Percentiles rank a stretch among this genome's conserved stretches.
phyloP scores from a whole-genome alignment of 805 yeast species.

The Hanseniaspora nectarophila region DNA sequence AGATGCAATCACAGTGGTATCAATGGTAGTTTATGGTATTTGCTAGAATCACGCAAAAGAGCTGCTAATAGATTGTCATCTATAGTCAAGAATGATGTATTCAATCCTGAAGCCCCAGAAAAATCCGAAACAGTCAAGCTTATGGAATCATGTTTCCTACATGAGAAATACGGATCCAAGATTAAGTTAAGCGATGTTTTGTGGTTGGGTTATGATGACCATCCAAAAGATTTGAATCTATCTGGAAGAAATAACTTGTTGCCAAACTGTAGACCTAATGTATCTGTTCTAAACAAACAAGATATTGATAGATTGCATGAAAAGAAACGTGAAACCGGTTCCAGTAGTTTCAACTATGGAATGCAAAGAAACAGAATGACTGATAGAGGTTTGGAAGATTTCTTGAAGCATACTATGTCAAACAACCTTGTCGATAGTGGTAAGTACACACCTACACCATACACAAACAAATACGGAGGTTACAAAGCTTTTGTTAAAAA shows the following conservation, averaged over 20 bases:
- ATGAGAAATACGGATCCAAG: not conserved
- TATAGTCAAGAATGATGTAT: slow-evolving; percentile 10
- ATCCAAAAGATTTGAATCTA: not conserved
- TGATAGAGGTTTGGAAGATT: not conserved
- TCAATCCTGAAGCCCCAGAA: not conserved
- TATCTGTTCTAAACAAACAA: not conserved
- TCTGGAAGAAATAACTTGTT: not conserved
- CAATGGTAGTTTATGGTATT: slow-evolving; percentile 5
- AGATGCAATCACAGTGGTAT: not conserved
- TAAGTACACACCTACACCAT: not conserved
- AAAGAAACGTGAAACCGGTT: not conserved
- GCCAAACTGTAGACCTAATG: not conserved
- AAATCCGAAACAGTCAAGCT: not conserved
- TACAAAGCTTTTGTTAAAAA: slow-evolving; percentile 5
- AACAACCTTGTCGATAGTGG: slow-evolving; percentile 2
- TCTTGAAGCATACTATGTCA: not conserved
- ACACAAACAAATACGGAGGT: slow-evolving; percentile 12
- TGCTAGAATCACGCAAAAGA: not conserved
- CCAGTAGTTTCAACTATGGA: not conserved
- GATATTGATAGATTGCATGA: not conserved
- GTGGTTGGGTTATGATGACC: slow-evolving; percentile 11
- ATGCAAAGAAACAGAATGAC: not conserved
- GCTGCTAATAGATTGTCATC: not conserved
- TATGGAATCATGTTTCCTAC: not conserved
- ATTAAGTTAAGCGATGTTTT: slow-evolving; percentile 1